A percentile compares a stretch with the other conserved stretches of the same genome.
These are phyloP conservation scores for Alternaria burnsii DNA, from an alignment of 2,329 filamentous ascomycete species.

Conservation along the genomic window DNA sequence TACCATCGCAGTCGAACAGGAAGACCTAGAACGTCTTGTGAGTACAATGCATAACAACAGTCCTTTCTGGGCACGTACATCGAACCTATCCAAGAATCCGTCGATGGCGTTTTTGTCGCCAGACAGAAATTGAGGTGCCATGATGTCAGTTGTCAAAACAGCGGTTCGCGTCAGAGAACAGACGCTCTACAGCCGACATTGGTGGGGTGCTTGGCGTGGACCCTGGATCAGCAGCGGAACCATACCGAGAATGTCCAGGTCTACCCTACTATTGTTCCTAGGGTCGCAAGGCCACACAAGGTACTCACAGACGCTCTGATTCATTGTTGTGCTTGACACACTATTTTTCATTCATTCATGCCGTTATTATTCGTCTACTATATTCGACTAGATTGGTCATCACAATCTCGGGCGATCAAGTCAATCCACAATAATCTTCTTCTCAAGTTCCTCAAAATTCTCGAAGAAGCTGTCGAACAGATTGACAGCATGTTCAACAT, in stretches of 20 bases:
- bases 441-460: slow-evolving; percentile 82
- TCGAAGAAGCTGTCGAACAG: slow-evolving; percentile 89
- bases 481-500: slow-evolving; percentile 85
- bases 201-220: slow-evolving; percentile 43
- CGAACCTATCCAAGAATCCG: slow-evolving; percentile 87
- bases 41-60: slow-evolving; percentile 18
- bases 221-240: slow-evolving; percentile 22
- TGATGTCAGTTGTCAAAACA: slow-evolving; percentile 6
- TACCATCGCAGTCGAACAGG: slow-evolving; percentile 97
- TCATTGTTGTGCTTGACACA: not conserved
- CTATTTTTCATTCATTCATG: not conserved
- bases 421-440: slow-evolving; percentile 83
- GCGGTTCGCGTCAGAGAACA: slow-evolving; percentile 8
- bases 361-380: slow-evolving; percentile 19
- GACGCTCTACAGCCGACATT: slow-evolving; percentile 20
- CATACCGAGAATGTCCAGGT: slow-evolving; percentile 12
- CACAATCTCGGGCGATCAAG: slow-evolving; percentile 39
- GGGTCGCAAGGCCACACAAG: not conserved
- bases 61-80: slow-evolving; percentile 68
- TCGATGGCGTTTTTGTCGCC: slow-evolving; percentile 80
- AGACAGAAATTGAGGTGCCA: slow-evolving; percentile 70
- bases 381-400: not conserved
- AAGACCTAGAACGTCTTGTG: slow-evolving; percentile 71
- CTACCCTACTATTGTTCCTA: not conserved
- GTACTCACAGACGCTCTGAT: slow-evolving; percentile 2